Percentiles rank a stretch among this genome's conserved stretches.
phyloP scores from a whole-genome alignment of 345 rosid species.

The Acer yangbiense region DNA sequence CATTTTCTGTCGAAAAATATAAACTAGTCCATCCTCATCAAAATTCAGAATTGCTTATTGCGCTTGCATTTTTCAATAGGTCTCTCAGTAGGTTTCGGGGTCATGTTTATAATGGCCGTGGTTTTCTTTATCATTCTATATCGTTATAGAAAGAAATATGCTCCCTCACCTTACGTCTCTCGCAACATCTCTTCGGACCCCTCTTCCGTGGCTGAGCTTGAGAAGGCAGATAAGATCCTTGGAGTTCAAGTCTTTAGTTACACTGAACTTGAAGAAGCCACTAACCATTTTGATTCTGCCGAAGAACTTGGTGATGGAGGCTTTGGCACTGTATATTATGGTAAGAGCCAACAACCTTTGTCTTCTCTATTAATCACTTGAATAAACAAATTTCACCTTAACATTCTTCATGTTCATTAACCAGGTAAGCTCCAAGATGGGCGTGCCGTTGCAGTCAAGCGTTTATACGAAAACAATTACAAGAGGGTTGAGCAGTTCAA shows the following conservation, averaged over 20 bases:
- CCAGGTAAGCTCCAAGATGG: conserved; percentile 79
- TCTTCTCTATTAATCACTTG: not conserved
- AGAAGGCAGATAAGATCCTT: conserved; percentile 37
- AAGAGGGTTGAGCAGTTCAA: conserved; percentile 77
- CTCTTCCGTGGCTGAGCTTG: conserved; percentile 46
- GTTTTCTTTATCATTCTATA: not conserved
- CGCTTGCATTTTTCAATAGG: conserved; percentile 26
- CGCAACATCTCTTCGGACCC: conserved; percentile 40
- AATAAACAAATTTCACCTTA: not conserved
- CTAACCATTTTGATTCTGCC: conserved; percentile 63
- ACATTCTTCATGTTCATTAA: not conserved
- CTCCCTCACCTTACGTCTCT: conserved; percentile 35
- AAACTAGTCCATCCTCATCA: not conserved
- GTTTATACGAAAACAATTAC: conserved; percentile 74
- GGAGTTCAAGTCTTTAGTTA: conserved; percentile 67
- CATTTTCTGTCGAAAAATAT: too few relatives aligned
- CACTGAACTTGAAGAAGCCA: conserved; percentile 68
- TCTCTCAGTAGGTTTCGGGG: conserved; percentile 14
- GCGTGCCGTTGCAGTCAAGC: conserved; percentile 78
- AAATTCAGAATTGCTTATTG: not conserved
- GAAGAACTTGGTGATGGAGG: conserved; percentile 93
- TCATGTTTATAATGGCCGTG: conserved; percentile 17
- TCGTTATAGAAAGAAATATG: conserved; percentile 33
- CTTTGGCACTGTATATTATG: conserved; percentile 83
- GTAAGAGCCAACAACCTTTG: conserved; percentile 30